Percentiles rank a stretch among this genome's conserved stretches.
Evolutionary conservation across 2,329 filamentous ascomycete species (phyloP).

Genomic region (Anthostomella pinea): DNA sequence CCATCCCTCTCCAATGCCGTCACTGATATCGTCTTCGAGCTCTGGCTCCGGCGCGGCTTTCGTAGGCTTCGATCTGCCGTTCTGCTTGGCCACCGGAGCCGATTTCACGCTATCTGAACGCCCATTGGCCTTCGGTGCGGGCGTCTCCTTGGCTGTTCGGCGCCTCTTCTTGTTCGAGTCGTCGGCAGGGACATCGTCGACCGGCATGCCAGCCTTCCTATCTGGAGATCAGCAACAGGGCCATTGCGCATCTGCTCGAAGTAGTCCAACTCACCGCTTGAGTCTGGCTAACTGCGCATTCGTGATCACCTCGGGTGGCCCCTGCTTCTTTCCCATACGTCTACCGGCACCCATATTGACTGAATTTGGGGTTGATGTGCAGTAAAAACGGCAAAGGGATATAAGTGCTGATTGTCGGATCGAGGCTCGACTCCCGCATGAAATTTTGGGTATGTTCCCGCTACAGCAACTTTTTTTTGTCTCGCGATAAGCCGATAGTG

Average conservation of each 20-base stretch:
- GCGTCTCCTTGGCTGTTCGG: conserved; percentile 33
- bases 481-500: conserved; percentile 29
- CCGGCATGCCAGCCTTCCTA: conserved; percentile 72
- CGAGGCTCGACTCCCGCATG: no score
- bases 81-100: conserved; percentile 34
- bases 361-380: no score
- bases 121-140: conserved; percentile 33
- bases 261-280: no score
- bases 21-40: conserved; percentile 48
- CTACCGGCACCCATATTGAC: no score
- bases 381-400: no score
- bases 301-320: conserved; percentile 76
- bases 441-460: conserved; percentile 11
- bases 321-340: conserved; percentile 56
- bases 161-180: conserved; percentile 64
- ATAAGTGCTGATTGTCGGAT: no score
- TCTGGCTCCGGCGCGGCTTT: conserved; percentile 39
- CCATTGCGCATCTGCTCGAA: no score
- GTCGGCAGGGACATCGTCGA: conserved; percentile 53
- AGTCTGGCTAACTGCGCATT: conserved; percentile 73
- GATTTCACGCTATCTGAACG: conserved; percentile 29
- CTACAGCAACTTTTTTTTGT: conserved; percentile 27
- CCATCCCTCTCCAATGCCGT: conserved; percentile 40
- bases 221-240: no score
- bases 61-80: conserved; percentile 36